These are phyloP conservation scores for Pyricularia grisea DNA, from an alignment of 2,329 filamentous ascomycete genomes.

Conservation along the genomic window DNA sequence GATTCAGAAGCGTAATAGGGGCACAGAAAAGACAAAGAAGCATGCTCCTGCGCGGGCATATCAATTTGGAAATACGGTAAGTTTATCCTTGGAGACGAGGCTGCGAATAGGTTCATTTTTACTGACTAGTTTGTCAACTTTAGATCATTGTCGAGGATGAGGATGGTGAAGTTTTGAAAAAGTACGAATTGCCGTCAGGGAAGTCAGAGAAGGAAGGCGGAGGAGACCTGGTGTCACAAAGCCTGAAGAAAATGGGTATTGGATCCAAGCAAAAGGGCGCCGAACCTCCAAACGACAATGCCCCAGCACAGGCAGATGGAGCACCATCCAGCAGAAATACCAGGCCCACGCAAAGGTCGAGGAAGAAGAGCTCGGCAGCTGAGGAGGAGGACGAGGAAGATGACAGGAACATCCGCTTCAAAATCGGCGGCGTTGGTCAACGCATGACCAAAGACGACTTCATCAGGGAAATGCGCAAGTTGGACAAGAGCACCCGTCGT, in stretches of 20 bases:
- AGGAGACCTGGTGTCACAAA: slow-evolving; percentile 28
- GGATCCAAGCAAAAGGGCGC: slow-evolving; percentile 29
- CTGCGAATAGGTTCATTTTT: not conserved
- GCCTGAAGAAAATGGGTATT: slow-evolving; percentile 47
- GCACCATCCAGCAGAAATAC: slow-evolving; percentile 20
- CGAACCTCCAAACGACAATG: slow-evolving; percentile 23
- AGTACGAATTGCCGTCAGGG: slow-evolving; percentile 61
- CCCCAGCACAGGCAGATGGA: slow-evolving; percentile 16
- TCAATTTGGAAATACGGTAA: slow-evolving; percentile 71
- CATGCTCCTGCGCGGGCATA: slow-evolving; percentile 73
- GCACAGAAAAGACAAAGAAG: slow-evolving; percentile 40
- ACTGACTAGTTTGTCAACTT: slow-evolving; percentile 10
- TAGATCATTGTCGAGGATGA: slow-evolving; percentile 78
- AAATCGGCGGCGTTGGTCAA: slow-evolving; percentile 60
- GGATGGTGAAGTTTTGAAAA: slow-evolving; percentile 75
- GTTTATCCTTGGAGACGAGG: slow-evolving; percentile 13
- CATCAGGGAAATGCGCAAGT: slow-evolving; percentile 60
- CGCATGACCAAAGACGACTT: slow-evolving; percentile 78
- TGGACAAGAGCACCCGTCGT: slow-evolving; percentile 56
- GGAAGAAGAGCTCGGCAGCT: slow-evolving; percentile 30
- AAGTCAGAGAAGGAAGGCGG: slow-evolving; percentile 33
- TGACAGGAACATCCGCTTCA: slow-evolving; percentile 66
- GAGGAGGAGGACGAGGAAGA: slow-evolving; percentile 45
- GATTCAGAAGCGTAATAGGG: slow-evolving; percentile 56
- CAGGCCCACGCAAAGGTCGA: slow-evolving; percentile 16